Evolutionary conservation across 495 filamentous ascomycete genomes (phyloP).

Genomic region (Astrothelium subdiscretum): DNA sequence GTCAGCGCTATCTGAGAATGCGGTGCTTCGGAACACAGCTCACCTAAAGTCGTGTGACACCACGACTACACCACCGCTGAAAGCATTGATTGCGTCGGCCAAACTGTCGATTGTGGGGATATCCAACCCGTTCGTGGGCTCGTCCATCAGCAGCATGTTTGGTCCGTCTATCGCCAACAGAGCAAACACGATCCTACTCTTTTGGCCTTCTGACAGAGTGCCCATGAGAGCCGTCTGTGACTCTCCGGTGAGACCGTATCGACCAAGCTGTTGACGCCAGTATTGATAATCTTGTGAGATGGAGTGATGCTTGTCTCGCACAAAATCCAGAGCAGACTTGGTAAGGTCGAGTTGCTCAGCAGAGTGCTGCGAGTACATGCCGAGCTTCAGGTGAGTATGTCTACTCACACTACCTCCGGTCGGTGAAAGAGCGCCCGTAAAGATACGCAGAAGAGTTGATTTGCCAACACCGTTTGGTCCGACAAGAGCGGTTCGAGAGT

Average conservation of each 20-base stretch:
- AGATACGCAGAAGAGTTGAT: conserved; percentile 92
- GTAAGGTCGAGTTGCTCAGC: conserved; percentile 96
- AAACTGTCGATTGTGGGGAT: conserved; percentile 97
- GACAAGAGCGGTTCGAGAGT: conserved; percentile 91
- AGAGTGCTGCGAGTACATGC: conserved; percentile 95
- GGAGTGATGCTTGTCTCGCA: conserved; percentile 82
- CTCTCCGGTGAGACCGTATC: conserved; percentile 84
- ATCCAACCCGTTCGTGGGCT: conserved; percentile 98
- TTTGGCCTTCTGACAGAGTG: conserved; percentile 94
- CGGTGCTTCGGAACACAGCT: conserved; percentile 13
- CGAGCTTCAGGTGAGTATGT: conserved; percentile 96
- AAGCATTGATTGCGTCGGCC: conserved; percentile 95
- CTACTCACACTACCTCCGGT: conserved; percentile 70
- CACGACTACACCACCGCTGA: conserved; percentile 90
- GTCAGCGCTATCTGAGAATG: conserved; percentile 13
- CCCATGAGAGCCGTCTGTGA: conserved; percentile 95
- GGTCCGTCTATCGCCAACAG: conserved; percentile 89
- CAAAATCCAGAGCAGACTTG: conserved; percentile 95
- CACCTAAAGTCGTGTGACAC: conserved; percentile 98
- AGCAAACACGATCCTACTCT: conserved; percentile 94
- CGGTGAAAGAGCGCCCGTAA: conserved; percentile 91
- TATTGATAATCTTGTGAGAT: conserved; percentile 97
- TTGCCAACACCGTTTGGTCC: conserved; percentile 99
- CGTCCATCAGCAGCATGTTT: conserved; percentile 96
- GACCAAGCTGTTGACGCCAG: conserved; percentile 94